phyloP scores from a whole-genome alignment of 495 filamentous ascomycete species.

The Hypoxylon lenormandii region DNA sequence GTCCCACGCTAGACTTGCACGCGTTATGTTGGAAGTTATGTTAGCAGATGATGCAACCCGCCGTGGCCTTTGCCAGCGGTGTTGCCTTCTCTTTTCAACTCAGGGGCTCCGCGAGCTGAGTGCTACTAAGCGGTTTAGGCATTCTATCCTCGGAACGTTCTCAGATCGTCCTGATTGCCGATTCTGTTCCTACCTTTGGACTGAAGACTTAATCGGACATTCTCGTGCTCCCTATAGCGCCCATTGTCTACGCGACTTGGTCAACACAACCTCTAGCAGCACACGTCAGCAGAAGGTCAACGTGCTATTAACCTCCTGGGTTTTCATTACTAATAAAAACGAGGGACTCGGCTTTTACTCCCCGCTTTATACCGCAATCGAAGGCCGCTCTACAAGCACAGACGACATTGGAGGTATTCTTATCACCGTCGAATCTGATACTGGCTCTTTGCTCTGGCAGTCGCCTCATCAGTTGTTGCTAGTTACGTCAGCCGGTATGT shows the following conservation, averaged over 20 bases:
- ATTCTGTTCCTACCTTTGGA: constrained; percentile 29
- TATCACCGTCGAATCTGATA: neutral
- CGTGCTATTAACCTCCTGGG: constrained; percentile 9
- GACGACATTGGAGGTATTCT: neutral
- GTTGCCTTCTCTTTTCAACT: constrained; percentile 11
- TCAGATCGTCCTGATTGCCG: constrained; percentile 6
- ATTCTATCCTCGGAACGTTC: constrained; percentile 20
- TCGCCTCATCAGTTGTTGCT: neutral
- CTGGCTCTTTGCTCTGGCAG: neutral
- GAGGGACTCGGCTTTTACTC: neutral
- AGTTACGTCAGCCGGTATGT: neutral
- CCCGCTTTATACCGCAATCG: neutral
- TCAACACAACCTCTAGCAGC: constrained; percentile 4
- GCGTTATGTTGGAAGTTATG: too few species aligned
- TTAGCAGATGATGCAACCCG: neutral
- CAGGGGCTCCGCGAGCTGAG: constrained; percentile 17
- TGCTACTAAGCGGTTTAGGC: constrained; percentile 17
- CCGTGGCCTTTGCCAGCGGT: constrained; percentile 6
- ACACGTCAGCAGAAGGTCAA: neutral
- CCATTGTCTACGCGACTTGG: constrained; percentile 19
- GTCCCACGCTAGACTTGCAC: neutral
- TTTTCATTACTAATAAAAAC: constrained; percentile 1
- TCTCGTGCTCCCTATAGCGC: constrained; percentile 3
- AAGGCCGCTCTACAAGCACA: neutral
- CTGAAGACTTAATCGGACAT: constrained; percentile 16